A percentile compares a stretch with the other conserved stretches of the same genome.
Conservation (phyloP, 345 rosid species). For the Eucalyptus erythrocorys region DNA sequence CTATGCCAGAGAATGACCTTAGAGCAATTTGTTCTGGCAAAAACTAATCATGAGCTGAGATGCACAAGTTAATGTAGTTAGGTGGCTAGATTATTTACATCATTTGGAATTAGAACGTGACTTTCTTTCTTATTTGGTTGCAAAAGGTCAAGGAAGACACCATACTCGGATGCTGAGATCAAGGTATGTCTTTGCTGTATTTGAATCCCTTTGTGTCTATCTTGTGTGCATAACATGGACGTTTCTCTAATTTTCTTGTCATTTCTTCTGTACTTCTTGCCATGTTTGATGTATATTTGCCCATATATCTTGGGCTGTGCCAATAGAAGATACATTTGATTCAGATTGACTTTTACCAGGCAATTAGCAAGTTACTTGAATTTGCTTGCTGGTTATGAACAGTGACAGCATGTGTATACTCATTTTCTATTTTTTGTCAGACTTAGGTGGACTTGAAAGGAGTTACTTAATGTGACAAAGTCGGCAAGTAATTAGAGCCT, state of each 20-base stretch:
- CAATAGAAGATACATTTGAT: background rate
- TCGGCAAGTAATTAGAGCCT: background rate
- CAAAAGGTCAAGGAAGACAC: conserved; percentile 49
- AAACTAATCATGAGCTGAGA: background rate
- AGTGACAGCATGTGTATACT: background rate
- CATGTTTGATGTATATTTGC: background rate
- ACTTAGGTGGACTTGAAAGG: background rate
- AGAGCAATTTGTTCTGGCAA: background rate
- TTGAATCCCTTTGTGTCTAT: background rate
- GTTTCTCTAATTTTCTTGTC: background rate
- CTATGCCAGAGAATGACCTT: background rate
- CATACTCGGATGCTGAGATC: conserved; percentile 89
- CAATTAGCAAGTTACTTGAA: background rate
- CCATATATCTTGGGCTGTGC: background rate
- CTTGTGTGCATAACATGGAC: background rate
- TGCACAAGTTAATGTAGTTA: background rate
- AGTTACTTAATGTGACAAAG: background rate
- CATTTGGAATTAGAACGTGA: background rate
- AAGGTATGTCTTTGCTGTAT: conserved; percentile 38
- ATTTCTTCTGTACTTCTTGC: background rate
- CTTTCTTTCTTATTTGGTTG: background rate
- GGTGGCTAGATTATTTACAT: background rate
- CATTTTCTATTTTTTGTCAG: background rate
- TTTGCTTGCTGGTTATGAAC: background rate
- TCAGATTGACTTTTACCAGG: background rate